Conservation (phyloP, 1,284 basidiomycete genomes). For the Microbotryum intermedium region DNA sequence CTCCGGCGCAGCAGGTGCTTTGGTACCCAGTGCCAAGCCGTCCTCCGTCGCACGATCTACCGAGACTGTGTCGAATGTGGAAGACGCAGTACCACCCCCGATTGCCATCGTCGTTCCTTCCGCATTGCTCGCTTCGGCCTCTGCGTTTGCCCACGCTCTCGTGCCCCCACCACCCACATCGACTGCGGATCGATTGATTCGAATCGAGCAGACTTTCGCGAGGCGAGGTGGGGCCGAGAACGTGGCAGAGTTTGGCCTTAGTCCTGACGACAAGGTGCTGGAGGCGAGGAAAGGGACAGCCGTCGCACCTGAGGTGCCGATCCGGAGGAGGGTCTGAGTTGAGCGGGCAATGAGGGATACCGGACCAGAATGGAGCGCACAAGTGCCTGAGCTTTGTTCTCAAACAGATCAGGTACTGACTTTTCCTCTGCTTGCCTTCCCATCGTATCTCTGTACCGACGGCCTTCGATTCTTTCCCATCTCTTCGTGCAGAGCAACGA, state of each 20-base stretch:
- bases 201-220: not conserved
- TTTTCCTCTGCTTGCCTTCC: conserved; percentile 1
- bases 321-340: too few relatives aligned
- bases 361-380: not conserved
- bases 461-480: not conserved
- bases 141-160: too few relatives aligned
- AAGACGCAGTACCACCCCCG: too few relatives aligned
- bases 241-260: conserved; percentile 61
- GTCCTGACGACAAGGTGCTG: conserved; percentile 74
- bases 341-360: too few relatives aligned
- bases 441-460: not conserved
- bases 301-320: conserved; percentile 21
- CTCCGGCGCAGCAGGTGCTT: too few relatives aligned
- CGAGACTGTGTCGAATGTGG: too few relatives aligned
- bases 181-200: too few relatives aligned
- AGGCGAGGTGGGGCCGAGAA: not conserved
- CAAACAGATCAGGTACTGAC: conserved; percentile 12
- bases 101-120: too few relatives aligned
- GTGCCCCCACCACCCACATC: too few relatives aligned
- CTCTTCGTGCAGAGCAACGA: conserved; percentile 9
- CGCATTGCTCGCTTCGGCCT: too few relatives aligned
- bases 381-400: not conserved
- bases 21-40: too few relatives aligned
- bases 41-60: too few relatives aligned
- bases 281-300: conserved; percentile 65